phyloP scores from a whole-genome alignment of 352 stramenopile species.

The Chrysophaeum taylorii region DNA sequence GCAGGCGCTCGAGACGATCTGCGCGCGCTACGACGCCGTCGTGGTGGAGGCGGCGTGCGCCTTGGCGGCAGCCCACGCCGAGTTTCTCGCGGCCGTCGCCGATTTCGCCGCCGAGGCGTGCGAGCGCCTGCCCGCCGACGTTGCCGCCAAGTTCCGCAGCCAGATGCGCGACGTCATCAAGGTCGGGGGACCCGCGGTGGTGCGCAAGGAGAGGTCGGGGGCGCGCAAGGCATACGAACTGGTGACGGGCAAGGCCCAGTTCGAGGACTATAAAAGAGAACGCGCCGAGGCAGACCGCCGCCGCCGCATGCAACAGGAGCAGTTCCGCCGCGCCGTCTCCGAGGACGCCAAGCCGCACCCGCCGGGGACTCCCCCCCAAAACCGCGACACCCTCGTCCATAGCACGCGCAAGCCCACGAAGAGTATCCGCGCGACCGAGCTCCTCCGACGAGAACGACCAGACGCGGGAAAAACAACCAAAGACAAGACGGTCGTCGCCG shows the following conservation, averaged over 20 bases:
- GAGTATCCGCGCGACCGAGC: too few species aligned
- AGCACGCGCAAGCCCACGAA: too few species aligned
- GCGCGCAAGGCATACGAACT: not conserved
- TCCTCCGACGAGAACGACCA: too few species aligned
- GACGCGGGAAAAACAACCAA: too few species aligned
- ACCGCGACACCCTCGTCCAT: too few species aligned
- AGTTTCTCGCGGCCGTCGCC: not conserved
- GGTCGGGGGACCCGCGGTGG: not conserved
- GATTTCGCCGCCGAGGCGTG: not conserved
- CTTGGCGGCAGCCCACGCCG: not conserved
- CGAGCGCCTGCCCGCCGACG: not conserved
- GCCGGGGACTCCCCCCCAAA: too few species aligned
- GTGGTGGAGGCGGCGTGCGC: not conserved
- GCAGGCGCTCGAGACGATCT: not conserved
- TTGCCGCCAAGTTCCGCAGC: not conserved
- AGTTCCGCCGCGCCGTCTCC: not conserved
- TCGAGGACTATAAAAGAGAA: not conserved
- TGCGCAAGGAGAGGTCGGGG: not conserved
- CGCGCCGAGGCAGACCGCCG: too few species aligned
- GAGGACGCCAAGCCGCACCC: too few species aligned
- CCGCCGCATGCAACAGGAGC: not conserved
- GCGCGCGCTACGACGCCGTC: not conserved
- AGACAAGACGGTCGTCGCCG: too few species aligned
- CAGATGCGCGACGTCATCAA: not conserved
- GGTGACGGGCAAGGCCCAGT: not conserved